These are phyloP conservation scores for Ophiostoma ips DNA, from an alignment of 2,329 filamentous ascomycete genomes.

Conservation along the genomic window DNA sequence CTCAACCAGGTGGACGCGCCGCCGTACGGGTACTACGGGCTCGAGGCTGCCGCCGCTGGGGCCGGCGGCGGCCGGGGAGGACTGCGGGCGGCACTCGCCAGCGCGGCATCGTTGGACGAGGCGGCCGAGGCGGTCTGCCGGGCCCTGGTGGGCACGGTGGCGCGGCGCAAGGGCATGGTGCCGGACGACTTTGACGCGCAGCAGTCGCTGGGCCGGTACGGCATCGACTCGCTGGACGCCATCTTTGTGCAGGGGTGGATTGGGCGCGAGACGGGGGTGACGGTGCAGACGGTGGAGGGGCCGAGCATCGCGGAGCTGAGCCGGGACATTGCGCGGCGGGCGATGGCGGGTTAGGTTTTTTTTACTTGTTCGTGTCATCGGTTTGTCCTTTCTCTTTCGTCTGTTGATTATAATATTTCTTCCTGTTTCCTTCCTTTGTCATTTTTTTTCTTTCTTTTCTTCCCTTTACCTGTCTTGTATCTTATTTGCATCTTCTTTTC, in stretches of 20 bases:
- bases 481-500: too few species aligned
- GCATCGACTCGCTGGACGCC: constrained; percentile 16
- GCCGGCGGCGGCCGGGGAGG: background rate
- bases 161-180: constrained; percentile 13
- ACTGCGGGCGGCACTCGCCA: constrained; percentile 4
- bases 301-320: constrained; percentile 12
- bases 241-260: constrained; percentile 16
- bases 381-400: background rate
- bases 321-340: constrained; percentile 6
- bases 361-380: background rate
- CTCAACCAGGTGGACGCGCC: constrained; percentile 35
- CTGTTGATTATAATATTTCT: too few species aligned
- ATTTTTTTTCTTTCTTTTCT: too few species aligned
- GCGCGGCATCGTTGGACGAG: background rate
- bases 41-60: background rate
- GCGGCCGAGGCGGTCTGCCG: constrained; percentile 2
- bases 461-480: too few species aligned
- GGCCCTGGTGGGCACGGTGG: constrained; percentile 11
- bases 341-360: background rate
- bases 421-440: too few species aligned
- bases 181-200: constrained; percentile 11
- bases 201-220: constrained; percentile 12
- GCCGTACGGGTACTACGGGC: constrained; percentile 4
- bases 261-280: constrained; percentile 12
- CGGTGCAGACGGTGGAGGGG: constrained; percentile 13